Evolutionary conservation across 2,329 filamentous ascomycete genomes (phyloP), one percentile per base, ranked within the genome.

Genomic region (Fusarium decemcellulare): DNA sequence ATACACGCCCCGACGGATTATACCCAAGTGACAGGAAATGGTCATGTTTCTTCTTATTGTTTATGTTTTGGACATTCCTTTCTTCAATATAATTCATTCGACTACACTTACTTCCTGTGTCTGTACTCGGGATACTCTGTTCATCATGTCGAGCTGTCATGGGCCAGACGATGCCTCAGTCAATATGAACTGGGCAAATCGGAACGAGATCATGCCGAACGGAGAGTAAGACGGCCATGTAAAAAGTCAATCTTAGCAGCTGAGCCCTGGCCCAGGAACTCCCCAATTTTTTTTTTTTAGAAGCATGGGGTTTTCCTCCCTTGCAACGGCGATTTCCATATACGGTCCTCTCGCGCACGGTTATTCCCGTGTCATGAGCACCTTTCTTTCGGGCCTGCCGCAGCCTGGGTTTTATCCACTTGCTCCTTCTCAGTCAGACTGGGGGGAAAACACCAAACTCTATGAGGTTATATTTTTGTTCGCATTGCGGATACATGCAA

Each of bases 21-120:
- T 75, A 75, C 72, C 71, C 69, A 72, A 51, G 64, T 64, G 67
- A 67, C 59, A 43, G 53, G 47, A 67, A 39, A 72, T 57, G 16
- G 60, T 65, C 59, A 65, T 72, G 34, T 54, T 50, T 60, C 23
- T 55, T 58, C 12, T 60, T 59, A 37, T 46, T 59, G 39, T 55
- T 47, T 11, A 29, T 8, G 18, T 51, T 4, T 34, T 37, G 30
- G 16, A 10, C 32, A 4, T 23, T 37, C 47, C 34, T 48, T 50
- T 14, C 40, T 68, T 60, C 39, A 68, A 42, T 53, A n/a, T 29
- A 37, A 39, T n/a, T 40, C 23, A 23, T 37, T 16, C 10, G 6
- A 5, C 32, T 39, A 12, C 3, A 34, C 32, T 12, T 3, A 12
- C 6, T 15, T 23, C 8, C 2, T 30, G 12, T 29, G 48, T 8